Evolutionary conservation across 768 basidiomycete genomes (phyloP), one percentile per base, ranked within the genome.

Genomic region (Baorangia bicolor): DNA sequence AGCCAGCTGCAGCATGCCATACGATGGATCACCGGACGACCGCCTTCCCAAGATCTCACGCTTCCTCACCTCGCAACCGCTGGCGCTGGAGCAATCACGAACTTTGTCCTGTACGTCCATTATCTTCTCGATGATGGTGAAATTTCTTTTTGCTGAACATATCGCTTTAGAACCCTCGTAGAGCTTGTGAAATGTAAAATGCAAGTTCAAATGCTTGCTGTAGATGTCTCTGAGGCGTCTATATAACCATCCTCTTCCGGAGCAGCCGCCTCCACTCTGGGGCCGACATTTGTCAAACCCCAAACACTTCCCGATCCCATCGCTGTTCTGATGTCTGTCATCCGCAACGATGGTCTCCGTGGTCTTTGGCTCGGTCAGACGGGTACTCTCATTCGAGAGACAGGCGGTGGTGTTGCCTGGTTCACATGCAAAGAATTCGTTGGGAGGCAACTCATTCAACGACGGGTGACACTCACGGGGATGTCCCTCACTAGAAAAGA

Each of bases 281-380:
- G 39, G n/a, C 51, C 41, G 20, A 55, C 51, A 20, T 50, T 50
- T 44, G 40, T 45, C 41, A 64, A 58, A 55, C 42, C 40, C 20
- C 55, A 51, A 39, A 25, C 60, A 45, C 82, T 88, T 0, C 88
- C 90, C 11, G 95, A 96, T 0, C 90, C 92, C 0, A 71, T 91
- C 42, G 74, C 82, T 2, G 81, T 97, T 53, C 73, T 93, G 49
- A 73, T 74, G 9, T 77, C 81, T 21, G 82, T 88, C 44, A 64
- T 97, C 13, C 82, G 82, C 38, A 74, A 78, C 0, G 77, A 83
- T 16, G 96, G 96, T 34, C 14, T 94, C 4, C 80, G 83, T 13
- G 95, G 95, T 6, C 83, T 98, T n/a, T 98, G 96, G 96, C 81
- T 96, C 7, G 96, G 96, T 2, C 96, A 98, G 62, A 92, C 87